Base-by-base conservation (phyloP, 495 filamentous ascomycete genomes). In the Aspergillus mulundensis region DNA sequence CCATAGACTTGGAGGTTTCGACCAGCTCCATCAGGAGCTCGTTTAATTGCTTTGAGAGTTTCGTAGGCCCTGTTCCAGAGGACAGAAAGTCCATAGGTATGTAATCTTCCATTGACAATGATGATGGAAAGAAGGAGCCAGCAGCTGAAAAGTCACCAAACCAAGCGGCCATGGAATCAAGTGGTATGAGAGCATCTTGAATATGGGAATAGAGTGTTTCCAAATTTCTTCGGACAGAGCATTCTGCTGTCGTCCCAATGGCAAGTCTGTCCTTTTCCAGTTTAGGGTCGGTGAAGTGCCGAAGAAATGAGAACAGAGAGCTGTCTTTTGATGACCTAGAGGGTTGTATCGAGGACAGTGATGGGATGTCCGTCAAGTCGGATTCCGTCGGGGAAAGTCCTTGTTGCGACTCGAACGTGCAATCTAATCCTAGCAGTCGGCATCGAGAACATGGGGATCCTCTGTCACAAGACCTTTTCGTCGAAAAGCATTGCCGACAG, bases 271-370 rank as follows among this genome's bases (percentile, higher is more conserved):
- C 71, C 20, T 59, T 63, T 14, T 69, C 61, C 10, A 67, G 57
- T n/a, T 56, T 59, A 7, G 71, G 71, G 43, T 66, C 68, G 16
- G 71, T 66, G 41, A 74, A 72, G 32, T 67, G 68, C 0, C 59
- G 58, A 8, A 74, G 63, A 18, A 74, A 74, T 7, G 61, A 68
- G 18, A 74, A 74, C 14, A 61, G 66, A 1, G 42, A 56, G 12
- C 50, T 45, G 5, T 41, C 50, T 28, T 53, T 56, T 50, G 69
- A 73, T 1, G 73, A 78, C 20, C 66, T 86, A 4, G 73, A 82
- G 24, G 79, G 84, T 4, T 77, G 86, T 25, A 28, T 46, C 14
- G 84, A 86, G 67, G 87, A 84, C 45, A 57, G 45, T 18, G 49
- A 41, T 12, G 61, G 56, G 14, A 41, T 38, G n/a, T 42, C 18